These are phyloP conservation scores for Wallacemonas collosoma DNA, from an alignment of 208 protist species.

Conservation along the genomic window DNA sequence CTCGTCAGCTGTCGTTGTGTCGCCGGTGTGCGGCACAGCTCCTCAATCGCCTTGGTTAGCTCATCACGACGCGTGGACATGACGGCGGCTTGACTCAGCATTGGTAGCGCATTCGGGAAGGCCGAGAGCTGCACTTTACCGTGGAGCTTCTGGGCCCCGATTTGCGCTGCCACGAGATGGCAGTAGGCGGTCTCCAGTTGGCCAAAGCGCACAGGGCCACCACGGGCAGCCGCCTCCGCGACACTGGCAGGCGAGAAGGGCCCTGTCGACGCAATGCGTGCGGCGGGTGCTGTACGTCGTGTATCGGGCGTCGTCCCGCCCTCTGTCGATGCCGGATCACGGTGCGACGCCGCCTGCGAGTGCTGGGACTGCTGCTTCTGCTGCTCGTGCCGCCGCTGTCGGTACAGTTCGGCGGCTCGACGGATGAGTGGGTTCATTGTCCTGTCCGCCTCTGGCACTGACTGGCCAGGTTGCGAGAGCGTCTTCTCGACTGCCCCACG, in stretches of 20 bases:
- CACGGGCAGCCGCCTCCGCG: conserved; percentile 12
- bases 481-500: conserved; percentile 11
- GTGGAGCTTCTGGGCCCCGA: conserved; percentile 23
- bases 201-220: conserved; percentile 24
- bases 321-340: not conserved
- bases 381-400: conserved; percentile 5
- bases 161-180: conserved; percentile 25
- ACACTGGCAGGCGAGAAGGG: not conserved
- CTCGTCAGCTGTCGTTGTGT: conserved; percentile 29
- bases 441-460: not conserved
- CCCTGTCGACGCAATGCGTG: not conserved
- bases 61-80: conserved; percentile 44
- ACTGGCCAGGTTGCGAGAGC: conserved; percentile 5
- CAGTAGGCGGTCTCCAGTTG: conserved; percentile 39
- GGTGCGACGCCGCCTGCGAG: not conserved
- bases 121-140: conserved; percentile 14
- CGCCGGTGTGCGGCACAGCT: conserved; percentile 12
- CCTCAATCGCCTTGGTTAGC: conserved; percentile 25
- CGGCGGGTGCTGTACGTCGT: no score
- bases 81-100: conserved; percentile 27
- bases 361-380: conserved; percentile 6
- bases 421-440: conserved; percentile 36
- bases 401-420: conserved; percentile 24
- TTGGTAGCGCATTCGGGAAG: conserved; percentile 45
- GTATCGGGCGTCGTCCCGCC: not conserved